Evolutionary conservation across 1,139 yeast species (phyloP).

Genomic region (Suhomyces taliae): DNA sequence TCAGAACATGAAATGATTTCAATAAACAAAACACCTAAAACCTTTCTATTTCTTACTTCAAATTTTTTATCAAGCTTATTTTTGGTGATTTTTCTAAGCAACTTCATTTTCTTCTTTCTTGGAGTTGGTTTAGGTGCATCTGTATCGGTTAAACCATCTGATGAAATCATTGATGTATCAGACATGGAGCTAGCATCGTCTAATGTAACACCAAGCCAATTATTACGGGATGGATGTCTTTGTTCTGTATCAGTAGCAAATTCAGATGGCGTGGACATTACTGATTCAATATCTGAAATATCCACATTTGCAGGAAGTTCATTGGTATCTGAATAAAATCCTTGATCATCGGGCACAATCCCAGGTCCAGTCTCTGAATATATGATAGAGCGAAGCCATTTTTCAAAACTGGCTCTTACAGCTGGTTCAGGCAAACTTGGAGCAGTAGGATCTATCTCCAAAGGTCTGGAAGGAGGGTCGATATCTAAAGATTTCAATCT

Average conservation of each 20-base stretch:
- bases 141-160: constrained; percentile 8
- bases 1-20: constrained; percentile 74
- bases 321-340: constrained; percentile 37
- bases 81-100: constrained; percentile 3
- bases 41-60: constrained; percentile 41
- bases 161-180: constrained; percentile 23
- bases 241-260: neutral
- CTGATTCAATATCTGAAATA: constrained; percentile 32
- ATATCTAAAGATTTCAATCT: constrained; percentile 15
- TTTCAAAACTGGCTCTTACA: constrained; percentile 18
- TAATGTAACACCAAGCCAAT: constrained; percentile 4
- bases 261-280: constrained; percentile 7
- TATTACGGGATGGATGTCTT: neutral
- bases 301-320: constrained; percentile 22
- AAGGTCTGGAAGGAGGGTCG: neutral
- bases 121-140: neutral
- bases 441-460: neutral
- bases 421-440: neutral
- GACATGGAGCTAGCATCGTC: constrained; percentile 21
- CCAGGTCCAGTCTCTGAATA: constrained; percentile 31
- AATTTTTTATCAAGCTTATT: constrained; percentile 19
- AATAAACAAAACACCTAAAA: constrained; percentile 71
- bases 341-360: constrained; percentile 40
- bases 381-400: constrained; percentile 34
- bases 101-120: constrained; percentile 8